Evolutionary conservation across 352 stramenopile species (phyloP), one percentile per base, ranked within the genome.

Genomic region (Pythium phragmitis): DNA sequence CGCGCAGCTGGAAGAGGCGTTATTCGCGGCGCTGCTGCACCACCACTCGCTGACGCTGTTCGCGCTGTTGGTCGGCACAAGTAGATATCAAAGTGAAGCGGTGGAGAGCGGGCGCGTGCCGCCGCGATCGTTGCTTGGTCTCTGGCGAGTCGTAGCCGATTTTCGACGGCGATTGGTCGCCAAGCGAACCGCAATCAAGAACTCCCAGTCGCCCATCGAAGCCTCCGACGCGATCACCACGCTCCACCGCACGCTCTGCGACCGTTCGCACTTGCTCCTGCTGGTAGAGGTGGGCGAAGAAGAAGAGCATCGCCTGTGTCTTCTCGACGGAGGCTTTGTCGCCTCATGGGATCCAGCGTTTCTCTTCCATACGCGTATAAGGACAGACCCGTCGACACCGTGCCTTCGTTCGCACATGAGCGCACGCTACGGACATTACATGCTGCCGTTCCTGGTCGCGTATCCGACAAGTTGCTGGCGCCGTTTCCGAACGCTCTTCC

Each of bases 81-180:
- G 17, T 17, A 23, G 39, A 46, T 14, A 21, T 46, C 39, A 17
- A n/a, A 46, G 11, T 1, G 39, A 42, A 17, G 7, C 7, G 4
- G 14, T 16, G 19, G 7, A 4, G 16, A 19, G 14, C 21, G 23
- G 51, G 7, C 39, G 26, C 5, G 13, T 30, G 16, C 67, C 61
- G 48, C 67, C 61, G 4, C 45, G 17, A 2, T 61, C 26, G 30
- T 53, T 88, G 78, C 43, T 30, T 73, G 0, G 56, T 9, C 13
- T 72, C 76, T 94, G 85, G 85, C 60, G 68, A 0, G 63, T 55
- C 33, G 82, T 91, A 23, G 84, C 83, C 4, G 80, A 89, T 11
- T 51, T 89, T 9, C 52, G 67, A 3, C 50, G 53, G 19, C 67
- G 67, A 17, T 61, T 70, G 33, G 47, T 74, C 4, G 57, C 67